Percentiles rank a stretch among this genome's conserved stretches.
Conservation (phyloP, 305 asterid genomes). For the Solanum hybrid region DNA sequence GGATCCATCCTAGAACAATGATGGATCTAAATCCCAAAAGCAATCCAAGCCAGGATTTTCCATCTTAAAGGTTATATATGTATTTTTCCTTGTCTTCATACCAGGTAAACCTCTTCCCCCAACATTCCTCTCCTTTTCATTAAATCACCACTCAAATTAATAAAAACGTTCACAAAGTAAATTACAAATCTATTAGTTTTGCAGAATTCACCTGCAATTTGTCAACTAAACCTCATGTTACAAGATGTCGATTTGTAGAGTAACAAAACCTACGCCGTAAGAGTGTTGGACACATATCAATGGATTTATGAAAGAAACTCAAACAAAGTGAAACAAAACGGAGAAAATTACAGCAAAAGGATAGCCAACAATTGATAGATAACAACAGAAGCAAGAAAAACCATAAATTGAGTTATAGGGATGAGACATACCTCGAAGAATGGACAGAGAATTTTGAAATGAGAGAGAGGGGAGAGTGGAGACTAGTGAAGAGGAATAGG, state of each 20-base stretch:
- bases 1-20: background rate
- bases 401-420: background rate
- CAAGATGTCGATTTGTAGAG: background rate
- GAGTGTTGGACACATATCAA: background rate
- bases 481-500: background rate
- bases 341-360: background rate
- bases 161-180: background rate
- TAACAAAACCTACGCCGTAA: background rate
- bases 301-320: background rate
- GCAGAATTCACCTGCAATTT: background rate
- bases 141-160: background rate
- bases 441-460: conserved; percentile 7
- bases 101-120: background rate
- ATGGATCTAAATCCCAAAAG: background rate
- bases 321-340: background rate
- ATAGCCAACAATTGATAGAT: background rate
- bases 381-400: background rate
- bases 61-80: background rate
- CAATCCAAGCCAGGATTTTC: background rate
- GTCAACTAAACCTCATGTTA: background rate
- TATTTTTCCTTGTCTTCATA: background rate
- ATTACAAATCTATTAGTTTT: background rate
- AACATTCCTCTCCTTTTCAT: background rate
- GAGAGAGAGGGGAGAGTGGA: background rate
- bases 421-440: background rate